Conservation (phyloP, 225 moss, liverwort and hornwort genomes). For the Polytrichum formosum region DNA sequence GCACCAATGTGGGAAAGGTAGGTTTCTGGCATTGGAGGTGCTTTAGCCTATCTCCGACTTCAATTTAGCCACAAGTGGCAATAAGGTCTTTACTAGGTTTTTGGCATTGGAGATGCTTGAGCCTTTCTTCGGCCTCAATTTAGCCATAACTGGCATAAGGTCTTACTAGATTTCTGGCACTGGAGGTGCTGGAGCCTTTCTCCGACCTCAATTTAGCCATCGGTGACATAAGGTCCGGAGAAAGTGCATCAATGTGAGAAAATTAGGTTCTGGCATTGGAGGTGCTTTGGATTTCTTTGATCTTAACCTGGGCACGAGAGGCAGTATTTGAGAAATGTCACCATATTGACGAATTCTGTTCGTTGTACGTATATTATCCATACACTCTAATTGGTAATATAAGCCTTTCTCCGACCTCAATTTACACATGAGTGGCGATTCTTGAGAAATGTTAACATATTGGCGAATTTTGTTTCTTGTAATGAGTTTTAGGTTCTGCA, state of each 20-base stretch:
- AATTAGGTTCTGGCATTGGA: background rate
- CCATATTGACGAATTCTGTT: background rate
- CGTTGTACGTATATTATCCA: too few species aligned
- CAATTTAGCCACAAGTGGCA: background rate
- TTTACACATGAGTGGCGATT: background rate
- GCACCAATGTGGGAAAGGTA: too few species aligned
- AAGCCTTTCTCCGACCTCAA: background rate
- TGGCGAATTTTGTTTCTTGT: background rate
- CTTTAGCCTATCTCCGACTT: background rate
- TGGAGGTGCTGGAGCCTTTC: too few species aligned
- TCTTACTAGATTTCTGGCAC: background rate
- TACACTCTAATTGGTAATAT: too few species aligned
- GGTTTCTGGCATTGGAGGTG: background rate
- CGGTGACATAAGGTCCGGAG: too few species aligned
- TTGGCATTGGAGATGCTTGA: too few species aligned
- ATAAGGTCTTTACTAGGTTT: background rate
- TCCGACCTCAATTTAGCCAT: too few species aligned
- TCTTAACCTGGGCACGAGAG: conserved; percentile 7
- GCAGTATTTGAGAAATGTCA: background rate
- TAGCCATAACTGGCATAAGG: background rate
- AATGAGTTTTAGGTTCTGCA: background rate
- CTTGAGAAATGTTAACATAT: background rate
- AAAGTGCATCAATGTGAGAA: too few species aligned
- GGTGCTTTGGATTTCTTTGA: conserved; percentile 13
- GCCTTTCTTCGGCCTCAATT: background rate